Evolutionary conservation across 495 filamentous ascomycete species (phyloP).

Genomic region (Penicillium cosmopolitanum): DNA sequence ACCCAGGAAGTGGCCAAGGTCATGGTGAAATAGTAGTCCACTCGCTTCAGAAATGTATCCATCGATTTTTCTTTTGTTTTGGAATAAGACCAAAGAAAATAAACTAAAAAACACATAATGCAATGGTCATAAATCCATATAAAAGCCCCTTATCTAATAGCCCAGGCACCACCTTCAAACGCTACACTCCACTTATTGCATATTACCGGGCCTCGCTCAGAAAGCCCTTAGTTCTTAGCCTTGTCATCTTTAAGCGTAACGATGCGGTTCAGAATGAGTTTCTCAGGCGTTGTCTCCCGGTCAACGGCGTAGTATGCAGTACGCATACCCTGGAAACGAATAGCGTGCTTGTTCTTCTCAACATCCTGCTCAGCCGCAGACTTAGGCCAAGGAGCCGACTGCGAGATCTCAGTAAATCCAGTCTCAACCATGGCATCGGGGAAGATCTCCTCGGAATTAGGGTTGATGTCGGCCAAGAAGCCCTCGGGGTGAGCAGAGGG

Average conservation of each 20-base stretch:
- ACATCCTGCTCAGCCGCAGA: constrained; percentile 47
- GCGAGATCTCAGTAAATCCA: constrained; percentile 78
- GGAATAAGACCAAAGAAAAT: neutral
- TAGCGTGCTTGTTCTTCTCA: constrained; percentile 65
- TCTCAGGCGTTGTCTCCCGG: constrained; percentile 73
- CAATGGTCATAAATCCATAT: constrained; percentile 3
- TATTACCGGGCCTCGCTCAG: neutral
- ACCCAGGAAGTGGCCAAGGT: neutral
- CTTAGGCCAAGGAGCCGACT: constrained; percentile 81
- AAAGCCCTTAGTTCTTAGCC: constrained; percentile 27
- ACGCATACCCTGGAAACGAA: constrained; percentile 91
- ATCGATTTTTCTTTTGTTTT: neutral
- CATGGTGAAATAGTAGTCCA: neutral
- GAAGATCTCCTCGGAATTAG: constrained; percentile 78
- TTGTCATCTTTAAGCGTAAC: constrained; percentile 81
- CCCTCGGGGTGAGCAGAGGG: constrained; percentile 73
- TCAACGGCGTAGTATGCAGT: constrained; percentile 87
- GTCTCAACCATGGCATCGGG: constrained; percentile 79
- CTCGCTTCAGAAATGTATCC: neutral
- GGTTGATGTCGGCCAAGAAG: constrained; percentile 83
- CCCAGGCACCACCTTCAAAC: neutral
- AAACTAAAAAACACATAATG: constrained; percentile 2
- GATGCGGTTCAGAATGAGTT: constrained; percentile 87
- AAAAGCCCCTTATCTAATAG: neutral
- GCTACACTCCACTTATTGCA: neutral